A percentile compares a stretch with the other conserved stretches of the same genome.
Conservation (phyloP, 805 yeast species). For the Wickerhamia fluorescens region DNA sequence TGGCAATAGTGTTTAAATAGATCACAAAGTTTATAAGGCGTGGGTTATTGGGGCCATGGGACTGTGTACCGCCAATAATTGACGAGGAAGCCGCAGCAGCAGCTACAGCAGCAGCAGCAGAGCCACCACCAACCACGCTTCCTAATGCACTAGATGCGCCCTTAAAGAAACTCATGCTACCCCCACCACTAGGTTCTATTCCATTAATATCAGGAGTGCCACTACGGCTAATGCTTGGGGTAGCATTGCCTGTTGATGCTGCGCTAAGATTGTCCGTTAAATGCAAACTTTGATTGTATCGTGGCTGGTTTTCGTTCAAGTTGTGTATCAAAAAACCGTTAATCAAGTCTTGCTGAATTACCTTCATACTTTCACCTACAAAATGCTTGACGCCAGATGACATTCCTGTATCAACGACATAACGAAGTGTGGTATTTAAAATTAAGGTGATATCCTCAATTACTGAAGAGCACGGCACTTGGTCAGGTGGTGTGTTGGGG, state of each 20-base stretch:
- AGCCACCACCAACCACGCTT: conserved; percentile 29
- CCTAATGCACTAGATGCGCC: conserved; percentile 40
- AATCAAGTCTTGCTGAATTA: conserved; percentile 58
- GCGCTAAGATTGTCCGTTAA: conserved; percentile 7
- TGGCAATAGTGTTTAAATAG: conserved; percentile 64
- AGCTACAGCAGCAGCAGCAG: conserved; percentile 18
- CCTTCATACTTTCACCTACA: conserved; percentile 47
- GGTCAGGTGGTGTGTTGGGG: conserved; percentile 40
- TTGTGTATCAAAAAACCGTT: conserved; percentile 38
- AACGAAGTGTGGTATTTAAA: conserved; percentile 58
- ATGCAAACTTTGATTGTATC: conserved; percentile 27
- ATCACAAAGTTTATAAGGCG: conserved; percentile 56
- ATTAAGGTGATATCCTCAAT: conserved; percentile 80
- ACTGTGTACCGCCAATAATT: conserved; percentile 5
- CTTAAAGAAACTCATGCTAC: conserved; percentile 36
- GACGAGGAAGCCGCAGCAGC: conserved; percentile 16
- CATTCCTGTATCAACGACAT: conserved; percentile 69
- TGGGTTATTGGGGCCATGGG: conserved; percentile 30
- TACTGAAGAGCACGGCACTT: conserved; percentile 70
- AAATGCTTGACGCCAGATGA: conserved; percentile 46
- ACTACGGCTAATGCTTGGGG: conserved; percentile 21
- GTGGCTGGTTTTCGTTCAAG: conserved; percentile 33
- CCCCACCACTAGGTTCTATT: conserved; percentile 2
- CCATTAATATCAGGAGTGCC: conserved; percentile 29
- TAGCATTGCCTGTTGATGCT: conserved; percentile 5